phyloP scores from a whole-genome alignment of 352 stramenopile species.

The Pythium guiyangense region DNA sequence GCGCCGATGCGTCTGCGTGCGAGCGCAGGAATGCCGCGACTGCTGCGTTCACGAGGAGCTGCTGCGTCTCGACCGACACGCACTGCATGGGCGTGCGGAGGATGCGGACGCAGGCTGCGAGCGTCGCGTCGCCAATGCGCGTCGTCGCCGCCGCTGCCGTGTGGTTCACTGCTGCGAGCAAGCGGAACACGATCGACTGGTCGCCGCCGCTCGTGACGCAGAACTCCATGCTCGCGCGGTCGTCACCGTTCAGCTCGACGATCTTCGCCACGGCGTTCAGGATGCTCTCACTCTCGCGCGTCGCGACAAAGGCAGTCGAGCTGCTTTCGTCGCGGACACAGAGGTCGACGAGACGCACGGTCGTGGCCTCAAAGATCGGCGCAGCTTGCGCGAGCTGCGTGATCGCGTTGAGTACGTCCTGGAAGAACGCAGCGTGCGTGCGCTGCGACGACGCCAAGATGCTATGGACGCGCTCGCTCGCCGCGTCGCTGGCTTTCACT shows the following conservation, averaged over 20 bases:
- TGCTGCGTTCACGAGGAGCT: constrained; percentile 51
- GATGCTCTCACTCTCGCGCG: constrained; percentile 42
- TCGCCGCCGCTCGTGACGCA: constrained; percentile 32
- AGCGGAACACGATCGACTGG: constrained; percentile 51
- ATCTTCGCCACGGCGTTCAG: constrained; percentile 77
- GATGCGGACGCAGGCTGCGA: constrained; percentile 53
- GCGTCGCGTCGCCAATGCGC: constrained; percentile 30
- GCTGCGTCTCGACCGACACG: constrained; percentile 52
- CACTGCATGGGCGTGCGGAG: constrained; percentile 79
- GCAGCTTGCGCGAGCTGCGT: constrained; percentile 71
- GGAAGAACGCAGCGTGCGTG: constrained; percentile 55
- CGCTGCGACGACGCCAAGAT: constrained; percentile 50
- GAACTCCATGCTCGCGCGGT: constrained; percentile 79
- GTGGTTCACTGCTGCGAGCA: constrained; percentile 59
- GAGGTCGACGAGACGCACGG: constrained; percentile 65
- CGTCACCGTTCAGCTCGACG: constrained; percentile 67
- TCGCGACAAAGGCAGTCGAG: constrained; percentile 19
- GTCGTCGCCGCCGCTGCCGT: constrained; percentile 33
- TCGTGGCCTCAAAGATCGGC: constrained; percentile 77
- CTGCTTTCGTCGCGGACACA: constrained; percentile 32
- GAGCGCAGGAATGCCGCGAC: constrained; percentile 58
- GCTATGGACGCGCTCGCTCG: constrained; percentile 17
- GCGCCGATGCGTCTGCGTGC: constrained; percentile 23
- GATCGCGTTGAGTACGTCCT: constrained; percentile 64
- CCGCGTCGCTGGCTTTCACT: constrained; percentile 22